A percentile compares a stretch with the other conserved stretches of the same genome.
Evolutionary conservation across 2,329 filamentous ascomycete species (phyloP).

Genomic region (Verticillium alfalfae): DNA sequence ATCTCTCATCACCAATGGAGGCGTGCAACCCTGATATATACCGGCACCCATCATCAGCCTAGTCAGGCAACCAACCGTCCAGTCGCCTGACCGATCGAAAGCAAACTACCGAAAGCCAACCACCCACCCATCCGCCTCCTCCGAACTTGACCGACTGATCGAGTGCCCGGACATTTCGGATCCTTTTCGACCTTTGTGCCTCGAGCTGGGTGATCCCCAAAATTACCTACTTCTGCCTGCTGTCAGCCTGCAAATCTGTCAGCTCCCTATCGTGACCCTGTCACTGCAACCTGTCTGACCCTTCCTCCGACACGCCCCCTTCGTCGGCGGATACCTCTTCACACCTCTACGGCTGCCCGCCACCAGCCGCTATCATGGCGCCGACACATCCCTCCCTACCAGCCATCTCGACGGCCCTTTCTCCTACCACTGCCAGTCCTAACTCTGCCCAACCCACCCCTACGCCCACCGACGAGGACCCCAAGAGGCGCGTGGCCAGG

Average conservation of each 20-base stretch:
- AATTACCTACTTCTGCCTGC: not conserved
- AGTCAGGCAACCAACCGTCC: not conserved
- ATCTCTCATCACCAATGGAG: not conserved
- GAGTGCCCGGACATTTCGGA: not conserved
- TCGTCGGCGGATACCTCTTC: not conserved
- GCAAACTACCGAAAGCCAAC: not conserved
- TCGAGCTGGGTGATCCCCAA: not conserved
- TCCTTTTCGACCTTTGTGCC: not conserved
- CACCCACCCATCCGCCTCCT: not conserved
- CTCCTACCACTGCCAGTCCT: constrained; percentile 1
- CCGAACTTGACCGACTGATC: not conserved
- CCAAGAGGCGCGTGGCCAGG: constrained; percentile 31
- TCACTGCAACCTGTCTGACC: not conserved
- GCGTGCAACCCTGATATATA: not conserved
- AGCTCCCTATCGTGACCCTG: not conserved
- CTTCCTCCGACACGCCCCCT: not conserved
- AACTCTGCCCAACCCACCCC: constrained; percentile 4
- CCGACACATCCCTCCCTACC: not conserved
- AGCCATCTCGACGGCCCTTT: not conserved
- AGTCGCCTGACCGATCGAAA: not conserved
- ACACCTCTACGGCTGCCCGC: not conserved
- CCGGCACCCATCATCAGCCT: not conserved
- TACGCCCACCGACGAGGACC: constrained; percentile 20
- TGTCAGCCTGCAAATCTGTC: not conserved
- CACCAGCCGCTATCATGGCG: not conserved